These are phyloP conservation scores for Zasmidium citrigriseum DNA, from an alignment of 2,329 filamentous ascomycete genomes.

Conservation along the genomic window DNA sequence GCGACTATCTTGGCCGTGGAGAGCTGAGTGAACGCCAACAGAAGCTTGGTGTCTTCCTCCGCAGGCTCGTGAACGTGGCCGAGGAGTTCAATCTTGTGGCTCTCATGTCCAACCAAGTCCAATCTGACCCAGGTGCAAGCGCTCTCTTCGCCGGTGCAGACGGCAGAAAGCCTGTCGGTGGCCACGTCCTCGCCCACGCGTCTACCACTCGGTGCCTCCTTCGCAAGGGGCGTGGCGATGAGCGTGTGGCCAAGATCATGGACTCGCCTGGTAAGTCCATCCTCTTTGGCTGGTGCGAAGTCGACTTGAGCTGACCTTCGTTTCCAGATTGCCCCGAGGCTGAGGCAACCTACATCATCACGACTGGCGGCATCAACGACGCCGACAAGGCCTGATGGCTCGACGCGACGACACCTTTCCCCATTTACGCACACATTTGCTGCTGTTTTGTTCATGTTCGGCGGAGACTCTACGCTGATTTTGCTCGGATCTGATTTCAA, in stretches of 20 bases:
- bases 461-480: not conserved
- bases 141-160: constrained; percentile 68
- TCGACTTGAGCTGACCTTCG: constrained; percentile 23
- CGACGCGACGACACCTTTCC: not conserved
- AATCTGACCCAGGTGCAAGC: constrained; percentile 69
- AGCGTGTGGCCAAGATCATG: constrained; percentile 69
- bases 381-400: constrained; percentile 58
- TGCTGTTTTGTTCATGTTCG: not conserved
- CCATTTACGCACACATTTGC: not conserved
- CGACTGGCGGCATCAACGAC: constrained; percentile 68
- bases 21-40: constrained; percentile 69
- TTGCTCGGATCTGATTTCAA: constrained; percentile 1
- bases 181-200: constrained; percentile 69
- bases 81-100: constrained; percentile 70
- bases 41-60: constrained; percentile 66
- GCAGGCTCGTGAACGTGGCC: constrained; percentile 64
- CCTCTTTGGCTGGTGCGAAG: not conserved
- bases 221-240: constrained; percentile 68
- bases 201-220: constrained; percentile 67
- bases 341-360: constrained; percentile 71
- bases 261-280: constrained; percentile 60
- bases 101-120: constrained; percentile 70
- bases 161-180: constrained; percentile 67
- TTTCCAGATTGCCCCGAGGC: constrained; percentile 64
- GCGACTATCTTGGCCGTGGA: constrained; percentile 66